A percentile compares a stretch with the other conserved stretches of the same genome.
Conservation (phyloP, 78 protist species). For the Diacronema lutheri region DNA sequence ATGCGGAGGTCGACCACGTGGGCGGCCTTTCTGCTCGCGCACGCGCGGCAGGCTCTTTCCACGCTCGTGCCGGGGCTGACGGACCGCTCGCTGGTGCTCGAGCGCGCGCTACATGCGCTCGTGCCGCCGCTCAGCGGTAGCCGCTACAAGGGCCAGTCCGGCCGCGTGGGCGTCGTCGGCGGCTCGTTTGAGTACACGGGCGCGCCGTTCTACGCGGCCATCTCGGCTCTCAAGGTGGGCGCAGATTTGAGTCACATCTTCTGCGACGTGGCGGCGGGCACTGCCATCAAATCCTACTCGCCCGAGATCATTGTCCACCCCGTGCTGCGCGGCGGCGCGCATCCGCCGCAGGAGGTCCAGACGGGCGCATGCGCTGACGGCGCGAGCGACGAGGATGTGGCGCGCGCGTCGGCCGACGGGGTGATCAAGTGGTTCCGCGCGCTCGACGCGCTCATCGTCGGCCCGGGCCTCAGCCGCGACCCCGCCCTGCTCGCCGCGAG, state of each 20-base stretch:
- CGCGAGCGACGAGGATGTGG: neutral
- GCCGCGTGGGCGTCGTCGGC: constrained; percentile 55
- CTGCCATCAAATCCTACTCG: constrained; percentile 57
- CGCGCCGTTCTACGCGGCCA: constrained; percentile 66
- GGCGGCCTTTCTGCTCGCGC: too few species aligned
- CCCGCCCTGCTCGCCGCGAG: neutral
- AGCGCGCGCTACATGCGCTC: neutral
- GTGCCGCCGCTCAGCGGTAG: neutral
- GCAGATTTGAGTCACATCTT: constrained; percentile 52
- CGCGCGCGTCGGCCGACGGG: neutral
- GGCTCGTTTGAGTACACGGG: constrained; percentile 65
- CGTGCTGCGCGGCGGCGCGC: neutral
- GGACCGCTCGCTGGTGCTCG: too few species aligned
- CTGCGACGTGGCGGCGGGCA: constrained; percentile 37
- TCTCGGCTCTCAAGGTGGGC: constrained; percentile 42
- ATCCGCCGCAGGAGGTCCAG: neutral
- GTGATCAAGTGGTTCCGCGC: neutral
- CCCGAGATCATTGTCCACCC: constrained; percentile 70
- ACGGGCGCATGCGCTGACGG: neutral
- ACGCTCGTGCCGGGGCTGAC: too few species aligned
- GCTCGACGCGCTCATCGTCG: neutral
- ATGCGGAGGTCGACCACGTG: too few species aligned
- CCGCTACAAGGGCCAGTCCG: constrained; percentile 36
- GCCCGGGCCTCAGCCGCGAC: constrained; percentile 26
- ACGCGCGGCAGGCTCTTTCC: too few species aligned